Evolutionary conservation across 148 eudicot species (phyloP), one percentile per base, ranked within the genome.

Genomic region (Cornus kousa): DNA sequence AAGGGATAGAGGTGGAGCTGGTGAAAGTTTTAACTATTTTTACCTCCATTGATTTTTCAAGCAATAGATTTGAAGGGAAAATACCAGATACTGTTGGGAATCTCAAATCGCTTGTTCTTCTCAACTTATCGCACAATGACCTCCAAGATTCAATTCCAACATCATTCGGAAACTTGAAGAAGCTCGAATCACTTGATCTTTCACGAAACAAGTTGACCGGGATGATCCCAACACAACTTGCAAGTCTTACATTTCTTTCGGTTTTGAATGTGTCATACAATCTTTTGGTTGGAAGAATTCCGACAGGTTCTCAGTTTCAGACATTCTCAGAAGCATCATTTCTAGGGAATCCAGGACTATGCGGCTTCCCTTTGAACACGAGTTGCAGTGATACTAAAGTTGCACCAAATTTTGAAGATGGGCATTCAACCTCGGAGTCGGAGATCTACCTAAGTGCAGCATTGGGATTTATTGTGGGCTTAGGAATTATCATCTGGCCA

Each of bases 21-120:
- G 48, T 16, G 12, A 82, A 82, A 33, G 73, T 82, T 19, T 66
- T 77, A 5, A 67, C 46, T 1, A 48, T 82, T 4, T 82, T 82
- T 66, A 82, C 81, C 7, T 82, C 78, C 16, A 68, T 82, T 60
- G 84, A 82, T 73, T 67, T 82, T 78, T 82, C 84, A 3, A 13
- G 22, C 31, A 82, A 82, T 17, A 37, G 43, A 1, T 82, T 82
- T 23, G 7, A 59, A 8, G 81, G 84, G 46, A 11, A 19, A 1
- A 82, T 82, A 77, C 84, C 84, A 23, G 7, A 78, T 19, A 39
- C 69, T 22, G 28, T 82, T 11, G 84, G 81, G 40, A 68, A 65
- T 17, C 77, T 82, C 46, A 77, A 14, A 5, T 66, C 78, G 11
- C 78, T 82, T 8, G 68, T 78, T 60, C 7, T 77, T 37, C 81